Evolutionary conservation across 345 rosid genomes (phyloP).

Genomic region (Murraya koenigii): DNA sequence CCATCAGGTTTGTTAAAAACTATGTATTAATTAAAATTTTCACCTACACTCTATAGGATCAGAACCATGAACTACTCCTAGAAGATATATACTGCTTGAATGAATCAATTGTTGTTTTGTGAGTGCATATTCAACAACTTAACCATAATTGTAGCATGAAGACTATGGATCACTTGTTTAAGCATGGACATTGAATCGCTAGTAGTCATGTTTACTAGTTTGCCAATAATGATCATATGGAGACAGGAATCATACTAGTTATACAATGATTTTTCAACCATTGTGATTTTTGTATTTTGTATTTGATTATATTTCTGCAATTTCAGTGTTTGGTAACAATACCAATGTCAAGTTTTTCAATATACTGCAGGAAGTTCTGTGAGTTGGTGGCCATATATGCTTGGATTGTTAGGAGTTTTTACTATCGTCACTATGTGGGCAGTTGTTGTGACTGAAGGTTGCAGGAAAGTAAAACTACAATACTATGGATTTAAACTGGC

Average conservation of each 20-base stretch:
- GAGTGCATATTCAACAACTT: background rate
- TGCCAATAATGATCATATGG: background rate
- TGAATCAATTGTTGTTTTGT: background rate
- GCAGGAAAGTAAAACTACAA: constrained; percentile 93
- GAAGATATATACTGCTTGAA: background rate
- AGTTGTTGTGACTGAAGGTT: constrained; percentile 90
- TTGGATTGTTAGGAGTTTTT: constrained; percentile 67
- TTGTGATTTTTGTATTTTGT: background rate
- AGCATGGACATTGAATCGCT: background rate
- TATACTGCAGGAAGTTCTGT: constrained; percentile 57
- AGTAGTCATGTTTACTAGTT: background rate
- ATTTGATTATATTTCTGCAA: background rate
- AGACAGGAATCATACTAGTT: background rate
- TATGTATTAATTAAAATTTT: background rate
- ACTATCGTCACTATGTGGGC: constrained; percentile 92
- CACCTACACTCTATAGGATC: background rate
- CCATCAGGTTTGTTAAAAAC: background rate
- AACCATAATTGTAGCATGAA: background rate
- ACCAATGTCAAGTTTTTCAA: constrained; percentile 9
- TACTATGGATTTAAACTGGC: constrained; percentile 96
- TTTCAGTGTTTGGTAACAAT: background rate
- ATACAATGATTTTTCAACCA: background rate
- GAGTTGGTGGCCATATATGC: constrained; percentile 73
- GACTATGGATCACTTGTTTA: background rate
- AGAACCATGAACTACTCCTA: background rate